Conservation (phyloP, 1,284 basidiomycete species). For the Irpex rosettiformis region DNA sequence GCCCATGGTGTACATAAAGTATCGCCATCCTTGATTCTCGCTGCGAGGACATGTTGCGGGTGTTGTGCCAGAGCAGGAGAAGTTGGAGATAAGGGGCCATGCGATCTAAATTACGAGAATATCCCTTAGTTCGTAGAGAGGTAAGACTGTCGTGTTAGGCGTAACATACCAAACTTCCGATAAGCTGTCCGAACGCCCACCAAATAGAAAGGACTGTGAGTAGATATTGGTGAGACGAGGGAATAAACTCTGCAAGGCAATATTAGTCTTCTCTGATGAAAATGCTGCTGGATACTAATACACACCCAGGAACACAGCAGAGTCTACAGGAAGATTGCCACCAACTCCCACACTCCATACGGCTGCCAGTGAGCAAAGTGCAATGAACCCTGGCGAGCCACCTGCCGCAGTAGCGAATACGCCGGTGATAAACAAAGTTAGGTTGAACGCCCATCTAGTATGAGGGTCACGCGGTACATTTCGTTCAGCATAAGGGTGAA, state of each 20-base stretch:
- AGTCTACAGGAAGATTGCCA: constrained; percentile 77
- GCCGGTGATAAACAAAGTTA: constrained; percentile 69
- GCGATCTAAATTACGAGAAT: constrained; percentile 40
- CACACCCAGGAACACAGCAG: constrained; percentile 72
- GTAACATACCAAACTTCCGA: constrained; percentile 50
- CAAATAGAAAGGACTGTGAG: constrained; percentile 61
- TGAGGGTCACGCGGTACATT: not conserved
- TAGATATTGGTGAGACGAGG: constrained; percentile 59
- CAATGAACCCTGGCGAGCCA: constrained; percentile 48
- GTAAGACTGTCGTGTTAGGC: not conserved
- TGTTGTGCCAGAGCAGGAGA: constrained; percentile 32
- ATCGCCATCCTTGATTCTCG: constrained; percentile 72
- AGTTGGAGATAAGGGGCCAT: constrained; percentile 62
- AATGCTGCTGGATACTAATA: not conserved
- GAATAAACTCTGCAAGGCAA: constrained; percentile 47
- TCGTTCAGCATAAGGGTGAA: not conserved
- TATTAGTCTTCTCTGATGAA: not conserved
- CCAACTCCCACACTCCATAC: constrained; percentile 65
- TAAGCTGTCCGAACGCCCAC: constrained; percentile 62
- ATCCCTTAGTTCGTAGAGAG: not conserved
- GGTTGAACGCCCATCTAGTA: constrained; percentile 65
- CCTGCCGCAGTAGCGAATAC: constrained; percentile 64
- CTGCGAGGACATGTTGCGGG: constrained; percentile 9
- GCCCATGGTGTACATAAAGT: constrained; percentile 61
- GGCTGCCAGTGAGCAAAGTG: constrained; percentile 51